Evolutionary conservation across 345 rosid species (phyloP).

Genomic region (Eucalyptus grandis): DNA sequence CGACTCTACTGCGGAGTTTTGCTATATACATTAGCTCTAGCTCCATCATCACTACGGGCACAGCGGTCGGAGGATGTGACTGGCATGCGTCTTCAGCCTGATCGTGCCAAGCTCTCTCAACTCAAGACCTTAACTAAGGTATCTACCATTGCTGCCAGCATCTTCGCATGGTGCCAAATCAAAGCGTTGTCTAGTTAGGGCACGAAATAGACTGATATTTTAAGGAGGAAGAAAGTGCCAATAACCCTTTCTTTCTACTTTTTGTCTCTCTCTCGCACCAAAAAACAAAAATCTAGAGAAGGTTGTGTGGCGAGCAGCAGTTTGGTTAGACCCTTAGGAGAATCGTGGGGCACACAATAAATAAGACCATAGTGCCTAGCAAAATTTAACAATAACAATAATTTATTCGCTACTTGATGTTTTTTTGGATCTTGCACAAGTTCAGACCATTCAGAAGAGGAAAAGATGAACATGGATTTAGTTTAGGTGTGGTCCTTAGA

Average conservation of each 20-base stretch:
- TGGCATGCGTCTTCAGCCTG: neutral
- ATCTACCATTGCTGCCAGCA: neutral
- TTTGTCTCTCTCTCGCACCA: neutral
- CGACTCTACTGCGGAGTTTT: neutral
- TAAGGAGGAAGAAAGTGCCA: neutral
- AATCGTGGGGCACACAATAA: neutral
- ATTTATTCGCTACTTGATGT: neutral
- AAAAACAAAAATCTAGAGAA: neutral
- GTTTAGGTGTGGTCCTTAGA: neutral
- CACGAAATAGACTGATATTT: neutral
- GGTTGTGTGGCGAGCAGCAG: neutral
- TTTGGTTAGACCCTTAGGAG: neutral
- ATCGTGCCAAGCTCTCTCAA: neutral
- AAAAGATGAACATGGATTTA: neutral
- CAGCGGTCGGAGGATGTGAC: neutral
- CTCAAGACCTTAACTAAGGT: neutral
- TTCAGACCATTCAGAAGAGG: neutral
- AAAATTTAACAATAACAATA: neutral
- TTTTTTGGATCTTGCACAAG: neutral
- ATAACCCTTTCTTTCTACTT: neutral
- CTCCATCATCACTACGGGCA: neutral
- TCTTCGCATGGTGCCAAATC: neutral
- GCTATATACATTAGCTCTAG: neutral
- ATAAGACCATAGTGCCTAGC: neutral
- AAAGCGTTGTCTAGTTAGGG: neutral